These are phyloP conservation scores for Citrus inodora DNA, from an alignment of 345 rosid species.

Conservation along the genomic window DNA sequence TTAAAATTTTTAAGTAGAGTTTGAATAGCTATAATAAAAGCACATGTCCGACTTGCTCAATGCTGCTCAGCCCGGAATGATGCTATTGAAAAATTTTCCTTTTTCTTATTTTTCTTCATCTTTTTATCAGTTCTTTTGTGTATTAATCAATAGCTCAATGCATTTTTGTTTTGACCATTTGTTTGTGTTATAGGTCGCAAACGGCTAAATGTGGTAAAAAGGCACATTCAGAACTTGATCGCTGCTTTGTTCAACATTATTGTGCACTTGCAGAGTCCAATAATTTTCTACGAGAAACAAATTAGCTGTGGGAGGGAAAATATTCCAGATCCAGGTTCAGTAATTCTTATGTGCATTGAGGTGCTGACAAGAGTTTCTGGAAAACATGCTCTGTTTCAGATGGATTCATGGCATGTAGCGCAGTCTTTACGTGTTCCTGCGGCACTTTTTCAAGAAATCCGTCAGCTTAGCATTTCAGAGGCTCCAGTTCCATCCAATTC, in stretches of 20 bases:
- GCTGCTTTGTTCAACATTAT: constrained; percentile 71
- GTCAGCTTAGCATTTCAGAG: constrained; percentile 30
- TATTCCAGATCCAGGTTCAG: constrained; percentile 78
- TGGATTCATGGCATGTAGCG: constrained; percentile 75
- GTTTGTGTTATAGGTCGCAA: constrained; percentile 56
- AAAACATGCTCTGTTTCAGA: constrained; percentile 56
- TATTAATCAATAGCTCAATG: neutral
- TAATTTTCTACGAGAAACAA: constrained; percentile 38
- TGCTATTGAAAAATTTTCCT: neutral
- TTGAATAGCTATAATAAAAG: neutral
- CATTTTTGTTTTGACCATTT: constrained; percentile 22
- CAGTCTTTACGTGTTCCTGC: constrained; percentile 70
- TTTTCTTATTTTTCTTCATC: neutral
- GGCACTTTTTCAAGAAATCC: constrained; percentile 56
- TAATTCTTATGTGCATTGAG: constrained; percentile 85
- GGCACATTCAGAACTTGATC: constrained; percentile 57
- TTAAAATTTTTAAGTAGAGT: neutral
- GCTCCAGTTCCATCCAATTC: constrained; percentile 22
- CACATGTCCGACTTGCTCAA: neutral
- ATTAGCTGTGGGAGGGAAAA: constrained; percentile 21
- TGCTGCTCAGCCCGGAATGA: neutral
- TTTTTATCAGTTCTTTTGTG: neutral
- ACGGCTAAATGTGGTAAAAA: constrained; percentile 54
- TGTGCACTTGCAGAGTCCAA: constrained; percentile 77
- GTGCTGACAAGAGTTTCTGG: constrained; percentile 76